These are phyloP conservation scores for Acacia concinna DNA, from an alignment of 331 rosid genomes.

Conservation along the genomic window DNA sequence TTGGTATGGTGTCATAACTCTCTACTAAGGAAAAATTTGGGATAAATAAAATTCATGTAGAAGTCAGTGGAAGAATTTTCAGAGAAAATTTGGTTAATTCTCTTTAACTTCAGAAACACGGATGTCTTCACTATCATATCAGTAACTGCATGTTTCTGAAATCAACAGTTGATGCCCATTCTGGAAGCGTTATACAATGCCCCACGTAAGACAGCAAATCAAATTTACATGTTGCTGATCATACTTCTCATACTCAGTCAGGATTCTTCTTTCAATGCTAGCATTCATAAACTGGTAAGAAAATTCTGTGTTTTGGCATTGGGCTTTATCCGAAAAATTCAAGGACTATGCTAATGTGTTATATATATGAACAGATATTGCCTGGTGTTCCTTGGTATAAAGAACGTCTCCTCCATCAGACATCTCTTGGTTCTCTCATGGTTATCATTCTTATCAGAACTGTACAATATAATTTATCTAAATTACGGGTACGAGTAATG, in stretches of 20 bases:
- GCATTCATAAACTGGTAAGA: slow-evolving; percentile 94
- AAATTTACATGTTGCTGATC: slow-evolving; percentile 96
- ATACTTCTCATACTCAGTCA: slow-evolving; percentile 95
- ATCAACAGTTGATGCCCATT: slow-evolving; percentile 89
- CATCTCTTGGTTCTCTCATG: slow-evolving; percentile 95
- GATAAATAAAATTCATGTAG: slow-evolving; percentile 10
- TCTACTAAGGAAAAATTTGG: slow-evolving; percentile 5
- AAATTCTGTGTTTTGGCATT: slow-evolving; percentile 20
- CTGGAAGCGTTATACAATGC: slow-evolving; percentile 94
- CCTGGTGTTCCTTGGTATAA: slow-evolving; percentile 93
- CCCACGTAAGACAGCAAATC: slow-evolving; percentile 80
- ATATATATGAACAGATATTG: slow-evolving; percentile 61
- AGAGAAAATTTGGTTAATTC: slow-evolving; percentile 6
- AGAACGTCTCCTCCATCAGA: slow-evolving; percentile 96
- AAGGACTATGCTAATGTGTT: slow-evolving; percentile 36
- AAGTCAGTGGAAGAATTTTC: slow-evolving; percentile 22
- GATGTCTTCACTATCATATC: slow-evolving; percentile 26
- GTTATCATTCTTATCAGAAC: slow-evolving; percentile 94
- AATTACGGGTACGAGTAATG: slow-evolving; percentile 76
- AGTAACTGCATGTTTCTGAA: slow-evolving; percentile 32
- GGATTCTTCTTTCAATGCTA: slow-evolving; percentile 96
- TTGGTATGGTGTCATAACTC: slow-evolving; percentile 63
- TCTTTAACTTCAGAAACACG: slow-evolving; percentile 17
- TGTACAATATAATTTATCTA: slow-evolving; percentile 91
- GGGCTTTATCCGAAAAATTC: slow-evolving; percentile 22